Base-by-base conservation (phyloP, 2,329 filamentous ascomycete species). In the Arthrobotrys sinensis region DNA sequence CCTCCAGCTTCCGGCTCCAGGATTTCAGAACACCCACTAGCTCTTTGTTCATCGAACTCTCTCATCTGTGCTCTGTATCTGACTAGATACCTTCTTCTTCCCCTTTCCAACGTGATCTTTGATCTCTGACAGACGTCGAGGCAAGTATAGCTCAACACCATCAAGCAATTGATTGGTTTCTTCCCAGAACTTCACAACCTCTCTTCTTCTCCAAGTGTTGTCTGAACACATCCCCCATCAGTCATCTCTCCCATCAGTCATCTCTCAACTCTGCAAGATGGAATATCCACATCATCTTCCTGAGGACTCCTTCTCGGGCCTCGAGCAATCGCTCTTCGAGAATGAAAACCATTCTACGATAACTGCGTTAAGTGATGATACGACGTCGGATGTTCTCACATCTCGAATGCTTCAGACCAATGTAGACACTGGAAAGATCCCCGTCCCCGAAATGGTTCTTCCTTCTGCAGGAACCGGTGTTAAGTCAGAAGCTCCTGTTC, bases 401-500 rank as follows among this genome's bases (percentile, higher is more conserved):
- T 28, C 45, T 19, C 10, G 14, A 24, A 43, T 12, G 2, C 36
- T 36, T 34, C 62, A 36, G 4, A 28, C 34, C 10, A 4, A 16
- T 6, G 32, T 8, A 16, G 40, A 43, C 10, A 40, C 14, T 14
- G 48, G 45, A 34, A 73, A 65, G 19, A 60, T 73, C 8, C 48
- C 50, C 8, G 19, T 73, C 16, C 69, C 69, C 3, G 6, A 4
- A n/a, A 73, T 24, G 7, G 19, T 53, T 34, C 60, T 73, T 45
- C 69, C 69, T 24, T 38, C n/a, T 6, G 50, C 24, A 19, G 32
- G 48, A 14, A 5, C 60, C 16, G 19, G 19, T 19, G 14, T 73
- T 28, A 73, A 73, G 40, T 8, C 36, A n/a, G 69, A 66, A 43
- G 36, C 55, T 28, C 36, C 34, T 34, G 24, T 34, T 53, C 16